phyloP scores from a whole-genome alignment of 2,329 filamentous ascomycete genomes.

The Pseudocercospora fuligena region DNA sequence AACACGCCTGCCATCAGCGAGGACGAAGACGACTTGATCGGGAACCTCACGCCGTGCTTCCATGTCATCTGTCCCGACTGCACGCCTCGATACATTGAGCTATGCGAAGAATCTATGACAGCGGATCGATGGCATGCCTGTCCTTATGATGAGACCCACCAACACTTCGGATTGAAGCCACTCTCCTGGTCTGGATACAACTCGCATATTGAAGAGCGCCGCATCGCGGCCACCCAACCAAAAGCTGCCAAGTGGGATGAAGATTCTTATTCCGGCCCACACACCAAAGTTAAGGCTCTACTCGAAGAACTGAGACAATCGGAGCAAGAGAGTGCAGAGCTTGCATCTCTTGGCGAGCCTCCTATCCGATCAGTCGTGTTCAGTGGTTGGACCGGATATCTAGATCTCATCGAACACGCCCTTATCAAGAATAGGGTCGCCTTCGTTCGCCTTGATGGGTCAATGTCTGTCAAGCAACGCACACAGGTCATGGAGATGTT shows the following conservation, averaged over 20 bases:
- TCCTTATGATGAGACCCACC: constrained; percentile 68
- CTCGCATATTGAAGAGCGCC: constrained; percentile 56
- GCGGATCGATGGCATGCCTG: constrained; percentile 63
- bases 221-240: constrained; percentile 47
- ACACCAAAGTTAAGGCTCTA: constrained; percentile 87
- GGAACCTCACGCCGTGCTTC: constrained; percentile 83
- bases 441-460: constrained; percentile 85
- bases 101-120: constrained; percentile 33
- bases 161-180: constrained; percentile 68
- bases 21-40: constrained; percentile 66
- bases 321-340: constrained; percentile 64
- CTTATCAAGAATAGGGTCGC: constrained; percentile 69
- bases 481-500: constrained; percentile 78
- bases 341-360: constrained; percentile 61
- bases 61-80: constrained; percentile 83
- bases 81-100: constrained; percentile 62
- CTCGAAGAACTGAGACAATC: constrained; percentile 73
- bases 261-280: constrained; percentile 78
- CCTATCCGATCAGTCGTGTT: constrained; percentile 88
- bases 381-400: constrained; percentile 92
- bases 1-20: constrained; percentile 36
- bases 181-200: constrained; percentile 65
- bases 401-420: constrained; percentile 88
- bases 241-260: constrained; percentile 61
- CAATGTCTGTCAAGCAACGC: constrained; percentile 77